Percentiles rank a stretch among this genome's conserved stretches.
phyloP scores from a whole-genome alignment of 441 rosid species.

The Erysimum cheiri region DNA sequence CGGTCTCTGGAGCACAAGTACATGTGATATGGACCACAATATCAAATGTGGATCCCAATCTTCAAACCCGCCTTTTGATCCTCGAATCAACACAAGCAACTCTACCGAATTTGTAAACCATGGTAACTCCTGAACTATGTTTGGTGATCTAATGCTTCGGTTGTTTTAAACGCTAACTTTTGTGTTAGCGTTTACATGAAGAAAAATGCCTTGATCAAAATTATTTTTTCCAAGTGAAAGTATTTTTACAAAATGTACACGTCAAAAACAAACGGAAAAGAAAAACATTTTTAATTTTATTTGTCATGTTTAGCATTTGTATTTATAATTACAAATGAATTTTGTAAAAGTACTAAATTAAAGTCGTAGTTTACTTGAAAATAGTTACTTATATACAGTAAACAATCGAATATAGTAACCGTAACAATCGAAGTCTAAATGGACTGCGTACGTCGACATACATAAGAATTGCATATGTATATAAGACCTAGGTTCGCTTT shows the following conservation, averaged over 20 bases:
- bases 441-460: neutral
- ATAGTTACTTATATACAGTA: too few species aligned
- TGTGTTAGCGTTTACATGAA: neutral
- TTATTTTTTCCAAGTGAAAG: too few species aligned
- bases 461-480: neutral
- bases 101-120: conserved; percentile 32
- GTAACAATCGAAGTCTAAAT: neutral
- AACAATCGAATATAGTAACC: too few species aligned
- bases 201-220: too few species aligned
- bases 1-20: conserved; percentile 62
- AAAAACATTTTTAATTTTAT: too few species aligned
- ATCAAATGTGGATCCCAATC: conserved; percentile 23
- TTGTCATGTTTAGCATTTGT: neutral
- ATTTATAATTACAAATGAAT: neutral
- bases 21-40: conserved; percentile 56
- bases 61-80: conserved; percentile 27
- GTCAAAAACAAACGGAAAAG: too few species aligned
- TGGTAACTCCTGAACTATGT: conserved; percentile 25
- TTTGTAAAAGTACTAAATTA: neutral
- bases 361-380: neutral
- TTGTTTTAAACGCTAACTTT: neutral
- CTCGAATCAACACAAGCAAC: conserved; percentile 23
- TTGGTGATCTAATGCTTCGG: conserved; percentile 2
- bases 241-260: too few species aligned
- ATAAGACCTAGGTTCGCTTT: neutral